Conservation (phyloP, 2,329 filamentous ascomycete species). For the Colletotrichum eleusines region DNA sequence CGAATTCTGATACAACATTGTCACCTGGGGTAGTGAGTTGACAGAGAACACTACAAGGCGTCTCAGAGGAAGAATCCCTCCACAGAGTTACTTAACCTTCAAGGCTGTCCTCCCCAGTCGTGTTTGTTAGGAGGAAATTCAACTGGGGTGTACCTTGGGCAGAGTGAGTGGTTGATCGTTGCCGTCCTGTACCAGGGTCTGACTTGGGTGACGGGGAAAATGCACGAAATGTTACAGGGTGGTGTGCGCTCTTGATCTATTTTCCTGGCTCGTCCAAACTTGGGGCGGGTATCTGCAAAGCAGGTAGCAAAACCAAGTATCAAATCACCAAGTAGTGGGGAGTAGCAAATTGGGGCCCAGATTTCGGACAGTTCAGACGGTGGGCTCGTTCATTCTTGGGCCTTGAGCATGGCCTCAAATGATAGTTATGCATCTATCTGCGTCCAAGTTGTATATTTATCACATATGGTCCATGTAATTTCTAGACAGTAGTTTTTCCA, state of each 20-base stretch:
- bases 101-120: neutral
- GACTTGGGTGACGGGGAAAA: neutral
- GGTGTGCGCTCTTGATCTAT: neutral
- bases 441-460: neutral
- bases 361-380: neutral
- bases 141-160: neutral
- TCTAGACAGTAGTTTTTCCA: neutral
- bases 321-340: slow-evolving; percentile 3
- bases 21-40: neutral
- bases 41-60: no score
- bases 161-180: neutral
- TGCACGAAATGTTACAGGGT: neutral
- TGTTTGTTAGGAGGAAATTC: neutral
- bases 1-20: neutral
- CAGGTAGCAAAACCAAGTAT: no score
- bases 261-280: slow-evolving; percentile 8
- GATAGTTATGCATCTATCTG: neutral
- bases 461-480: neutral
- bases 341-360: neutral
- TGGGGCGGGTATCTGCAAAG: neutral
- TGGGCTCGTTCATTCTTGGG: neutral
- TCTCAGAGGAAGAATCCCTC: neutral
- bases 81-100: no score
- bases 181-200: neutral
- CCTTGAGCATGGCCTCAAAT: no score